A percentile compares a stretch with the other conserved stretches of the same genome.
phyloP scores from a whole-genome alignment of 2,329 filamentous ascomycete species.

The Torrubiella hemipterigena region DNA sequence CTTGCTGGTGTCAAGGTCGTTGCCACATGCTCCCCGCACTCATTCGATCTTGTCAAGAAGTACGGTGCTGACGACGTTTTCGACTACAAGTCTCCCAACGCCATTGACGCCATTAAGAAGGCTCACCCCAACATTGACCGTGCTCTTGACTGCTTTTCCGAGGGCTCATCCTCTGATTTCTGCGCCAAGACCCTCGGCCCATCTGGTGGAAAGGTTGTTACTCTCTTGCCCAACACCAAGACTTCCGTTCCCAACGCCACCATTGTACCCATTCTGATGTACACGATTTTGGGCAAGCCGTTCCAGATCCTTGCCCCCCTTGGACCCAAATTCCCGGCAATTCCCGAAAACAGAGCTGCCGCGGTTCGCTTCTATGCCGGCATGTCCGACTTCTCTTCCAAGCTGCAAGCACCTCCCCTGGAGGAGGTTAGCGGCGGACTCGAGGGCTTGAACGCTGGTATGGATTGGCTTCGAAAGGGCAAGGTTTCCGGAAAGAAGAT shows the following conservation, averaged over 20 bases:
- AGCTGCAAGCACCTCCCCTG: conserved; percentile 11
- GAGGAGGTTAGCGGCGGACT: conserved; percentile 8
- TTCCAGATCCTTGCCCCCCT: conserved; percentile 15
- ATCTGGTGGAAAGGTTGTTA: conserved; percentile 17
- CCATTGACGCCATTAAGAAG: conserved; percentile 9
- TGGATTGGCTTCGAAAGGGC: conserved; percentile 10
- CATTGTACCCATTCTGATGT: conserved; percentile 13
- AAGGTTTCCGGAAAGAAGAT: conserved; percentile 13
- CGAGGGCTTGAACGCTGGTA: conserved; percentile 7
- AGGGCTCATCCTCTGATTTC: conserved; percentile 15
- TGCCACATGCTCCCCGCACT: conserved; percentile 26
- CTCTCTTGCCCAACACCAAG: conserved; percentile 12
- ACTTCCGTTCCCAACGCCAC: conserved; percentile 10
- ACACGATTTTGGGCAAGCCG: conserved; percentile 11
- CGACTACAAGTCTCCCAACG: conserved; percentile 21
- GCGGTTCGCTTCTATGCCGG: conserved; percentile 11
- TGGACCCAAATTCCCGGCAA: conserved; percentile 16
- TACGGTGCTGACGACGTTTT: conserved; percentile 30
- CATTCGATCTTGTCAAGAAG: conserved; percentile 26
- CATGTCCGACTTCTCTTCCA: conserved; percentile 8
- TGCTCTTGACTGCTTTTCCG: conserved; percentile 19
- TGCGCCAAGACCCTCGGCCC: conserved; percentile 13
- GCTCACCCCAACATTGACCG: conserved; percentile 13
- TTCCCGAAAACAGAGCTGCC: conserved; percentile 10
- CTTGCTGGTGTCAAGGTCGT: conserved; percentile 31